Evolutionary conservation across 176 grass and related monocot species (phyloP).

Genomic region (Zizania latifolia): DNA sequence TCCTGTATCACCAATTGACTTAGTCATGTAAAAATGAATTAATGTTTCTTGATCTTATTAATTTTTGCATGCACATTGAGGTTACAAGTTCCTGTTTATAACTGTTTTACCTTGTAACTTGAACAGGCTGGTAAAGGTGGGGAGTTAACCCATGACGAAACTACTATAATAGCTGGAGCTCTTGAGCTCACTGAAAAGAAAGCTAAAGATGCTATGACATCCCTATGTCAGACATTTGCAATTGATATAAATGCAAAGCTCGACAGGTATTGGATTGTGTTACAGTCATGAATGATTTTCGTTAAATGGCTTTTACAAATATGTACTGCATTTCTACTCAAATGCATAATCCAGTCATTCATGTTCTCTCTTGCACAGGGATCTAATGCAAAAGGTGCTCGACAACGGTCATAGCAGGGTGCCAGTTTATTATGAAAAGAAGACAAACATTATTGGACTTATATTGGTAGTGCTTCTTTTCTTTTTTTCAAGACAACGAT

Average conservation of each 20-base stretch:
- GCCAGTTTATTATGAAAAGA: conserved; percentile 79
- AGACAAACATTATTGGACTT: conserved; percentile 89
- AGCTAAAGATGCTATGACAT: conserved; percentile 83
- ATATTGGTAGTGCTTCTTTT: conserved; percentile 56
- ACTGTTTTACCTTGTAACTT: neutral
- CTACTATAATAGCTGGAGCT: conserved; percentile 94
- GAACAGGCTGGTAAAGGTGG: conserved; percentile 91
- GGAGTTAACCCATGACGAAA: conserved; percentile 96
- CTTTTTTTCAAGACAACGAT: conserved; percentile 16
- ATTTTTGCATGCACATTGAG: neutral
- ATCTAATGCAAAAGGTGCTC: conserved; percentile 65
- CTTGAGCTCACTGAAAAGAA: conserved; percentile 90
- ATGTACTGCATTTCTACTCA: neutral
- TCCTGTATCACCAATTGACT: neutral
- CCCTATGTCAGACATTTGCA: conserved; percentile 63
- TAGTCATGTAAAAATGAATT: neutral
- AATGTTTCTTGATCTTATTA: neutral
- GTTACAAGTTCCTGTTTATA: neutral
- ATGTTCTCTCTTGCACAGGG: conserved; percentile 25
- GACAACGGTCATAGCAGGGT: conserved; percentile 92
- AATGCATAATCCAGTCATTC: neutral
- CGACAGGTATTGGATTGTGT: conserved; percentile 45
- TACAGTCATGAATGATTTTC: neutral
- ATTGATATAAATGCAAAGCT: conserved; percentile 91
- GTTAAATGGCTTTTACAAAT: neutral